Base-by-base conservation (phyloP, 176 grass and related monocot genomes). In the Pontederia crassipes region DNA sequence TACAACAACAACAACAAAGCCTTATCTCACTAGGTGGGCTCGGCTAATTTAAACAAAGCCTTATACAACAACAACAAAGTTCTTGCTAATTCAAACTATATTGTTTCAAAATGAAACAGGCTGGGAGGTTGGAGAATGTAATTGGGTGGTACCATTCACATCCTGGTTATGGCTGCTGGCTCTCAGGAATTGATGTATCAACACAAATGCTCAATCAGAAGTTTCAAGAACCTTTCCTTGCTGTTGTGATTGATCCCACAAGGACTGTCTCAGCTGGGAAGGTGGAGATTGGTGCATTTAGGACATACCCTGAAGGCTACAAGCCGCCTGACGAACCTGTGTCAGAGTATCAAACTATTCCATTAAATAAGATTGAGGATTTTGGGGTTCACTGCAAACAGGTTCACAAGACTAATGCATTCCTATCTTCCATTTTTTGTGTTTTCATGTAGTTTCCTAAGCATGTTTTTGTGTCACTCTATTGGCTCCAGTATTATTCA, bases 351-450 rank as follows among this genome's bases (percentile, higher is more conserved):
- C 94, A 98, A 68, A 98, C 94, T 0, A 98, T 98, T 66, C 94
- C 94, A 45, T 77, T 98, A 28, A 98, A 98, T 74, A 98, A 98
- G 74, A 98, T 93, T 69, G 88, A 98, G 78, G 94, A 98, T 83
- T 98, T 98, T 66, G 94, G 94, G 55, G 94, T 98, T 18, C 94
- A 98, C 54, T 98, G 94, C 77, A 98, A 98, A 78, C 88, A 89
- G 84, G 93, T 86, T 66, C 2, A 12, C 8, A 57, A 10, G 32
- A 16, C 51, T 59, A n/a, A 57, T 48, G 58, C 0, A 55, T 9
- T 65, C 0, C 66, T 26, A 17, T 54, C 48, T 57, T 5, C 52
- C 54, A n/a, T 3, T 7, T 40, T 40, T 40, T 40, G 32, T 40
- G 1, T 40, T 40, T 9, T 27, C 35, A 10, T 61, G 8, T 67